phyloP scores from a whole-genome alignment of 2,329 filamentous ascomycete species.

The Acarospora socialis region DNA sequence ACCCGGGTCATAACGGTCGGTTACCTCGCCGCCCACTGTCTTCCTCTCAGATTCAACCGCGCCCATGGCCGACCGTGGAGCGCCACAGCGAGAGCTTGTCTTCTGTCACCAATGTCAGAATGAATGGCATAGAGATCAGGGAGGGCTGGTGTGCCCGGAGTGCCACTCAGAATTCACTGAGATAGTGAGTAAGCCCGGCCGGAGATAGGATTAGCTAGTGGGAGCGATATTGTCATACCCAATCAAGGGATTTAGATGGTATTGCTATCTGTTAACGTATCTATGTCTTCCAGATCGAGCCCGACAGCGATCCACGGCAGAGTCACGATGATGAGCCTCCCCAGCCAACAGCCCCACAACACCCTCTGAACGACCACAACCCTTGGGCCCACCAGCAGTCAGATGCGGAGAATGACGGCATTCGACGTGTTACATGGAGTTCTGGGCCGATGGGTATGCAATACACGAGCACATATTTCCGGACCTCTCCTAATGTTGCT shows the following conservation, averaged over 20 bases:
- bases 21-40: no score
- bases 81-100: constrained; percentile 50
- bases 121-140: constrained; percentile 66
- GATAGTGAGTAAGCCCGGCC: constrained; percentile 48
- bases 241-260: no score
- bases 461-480: constrained; percentile 24
- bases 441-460: constrained; percentile 18
- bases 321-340: constrained; percentile 16
- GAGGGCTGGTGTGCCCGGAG: constrained; percentile 57
- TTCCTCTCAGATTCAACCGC: no score
- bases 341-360: constrained; percentile 18
- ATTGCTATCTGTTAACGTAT: no score
- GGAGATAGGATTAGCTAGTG: no score
- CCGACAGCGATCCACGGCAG: constrained; percentile 49
- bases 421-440: constrained; percentile 20
- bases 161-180: constrained; percentile 71
- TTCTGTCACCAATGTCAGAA: constrained; percentile 71
- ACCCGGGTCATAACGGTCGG: no score
- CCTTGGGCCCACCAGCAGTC: constrained; percentile 31
- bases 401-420: constrained; percentile 34
- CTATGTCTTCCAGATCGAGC: constrained; percentile 32
- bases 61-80: constrained; percentile 23
- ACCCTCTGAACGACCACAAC: constrained; percentile 30
- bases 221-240: no score
- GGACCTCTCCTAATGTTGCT: constrained; percentile 30